Evolutionary conservation across 2,329 filamentous ascomycete species (phyloP), one percentile per base, ranked within the genome.

Genomic region (Alternaria sp.): DNA sequence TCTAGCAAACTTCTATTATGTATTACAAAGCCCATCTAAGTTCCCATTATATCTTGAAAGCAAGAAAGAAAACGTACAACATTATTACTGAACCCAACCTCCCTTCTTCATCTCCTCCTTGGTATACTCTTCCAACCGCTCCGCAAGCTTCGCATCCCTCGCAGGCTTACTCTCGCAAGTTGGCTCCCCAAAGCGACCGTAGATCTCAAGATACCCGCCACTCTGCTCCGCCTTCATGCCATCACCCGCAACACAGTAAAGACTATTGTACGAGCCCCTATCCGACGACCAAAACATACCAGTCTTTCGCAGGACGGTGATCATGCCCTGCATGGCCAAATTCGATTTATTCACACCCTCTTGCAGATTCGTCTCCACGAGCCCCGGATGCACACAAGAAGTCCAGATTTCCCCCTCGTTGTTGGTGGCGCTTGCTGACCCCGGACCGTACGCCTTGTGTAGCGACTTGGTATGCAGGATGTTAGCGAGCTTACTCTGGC

Each of bases 401-500:
- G 65, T 53, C 51, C 57, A 59, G 32, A 75, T 44, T n/a, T 68
- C 60, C 2, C 62, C 63, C 4, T 57, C 50, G n/a, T 55, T 50
- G 17, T 55, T 49, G 10, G 15, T 36, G 11, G 53, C 63, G 28
- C 17, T 25, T 8, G 44, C 32, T 6, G 65, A 63, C 15, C 62
- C 68, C 4, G 66, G 62, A 7, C 21, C 26, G 19, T 64, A 62
- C 8, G 64, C 23, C 36, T 52, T 62, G 15, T 68, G 66, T 6
- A 74, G 58, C 4, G 50, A 36, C 28, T 62, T 46, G n/a, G 67
- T 57, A 23, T 65, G 59, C 15, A 72, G 63, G 8, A 70, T 63
- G 43, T 73, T 73, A 8, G 68, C 73, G 13, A 71, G 68, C 49
- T 75, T 75, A 49, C 57, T 62, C 30, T 73, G 71, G 3, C 69